Evolutionary conservation across 2,329 filamentous ascomycete species (phyloP).

Genomic region (Elsinoe fawcettii): DNA sequence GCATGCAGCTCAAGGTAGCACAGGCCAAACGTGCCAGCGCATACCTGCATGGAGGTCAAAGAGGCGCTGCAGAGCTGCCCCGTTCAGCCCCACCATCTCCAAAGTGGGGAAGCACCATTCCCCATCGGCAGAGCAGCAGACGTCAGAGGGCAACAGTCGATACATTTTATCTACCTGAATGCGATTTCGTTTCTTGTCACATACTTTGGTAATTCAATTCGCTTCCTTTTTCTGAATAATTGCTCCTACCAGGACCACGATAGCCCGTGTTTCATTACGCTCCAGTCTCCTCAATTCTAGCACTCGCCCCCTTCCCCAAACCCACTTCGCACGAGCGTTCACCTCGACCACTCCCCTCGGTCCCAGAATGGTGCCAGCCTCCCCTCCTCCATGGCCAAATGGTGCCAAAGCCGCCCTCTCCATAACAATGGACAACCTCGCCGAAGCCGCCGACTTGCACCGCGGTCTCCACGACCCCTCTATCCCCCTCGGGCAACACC

Average conservation of each 20-base stretch:
- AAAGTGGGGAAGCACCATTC: not conserved
- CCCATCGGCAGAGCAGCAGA: not conserved
- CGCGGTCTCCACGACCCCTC: slow-evolving; percentile 24
- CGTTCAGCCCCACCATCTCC: not conserved
- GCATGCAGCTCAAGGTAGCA: too few relatives aligned
- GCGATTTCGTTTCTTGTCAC: not conserved
- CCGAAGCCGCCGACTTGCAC: slow-evolving; percentile 30
- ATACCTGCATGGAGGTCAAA: too few relatives aligned
- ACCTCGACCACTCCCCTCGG: not conserved
- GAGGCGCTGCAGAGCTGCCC: too few relatives aligned
- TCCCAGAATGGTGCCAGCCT: not conserved
- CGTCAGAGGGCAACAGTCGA: not conserved
- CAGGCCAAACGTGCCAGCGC: too few relatives aligned
- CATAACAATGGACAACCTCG: slow-evolving; percentile 31
- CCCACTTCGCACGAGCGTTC: not conserved
- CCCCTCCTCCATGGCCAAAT: slow-evolving; percentile 24
- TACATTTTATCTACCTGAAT: not conserved
- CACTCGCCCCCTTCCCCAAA: too few relatives aligned
- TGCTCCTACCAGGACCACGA: not conserved
- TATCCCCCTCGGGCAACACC: slow-evolving; percentile 25
- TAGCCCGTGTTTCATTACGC: too few relatives aligned
- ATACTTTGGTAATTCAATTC: not conserved
- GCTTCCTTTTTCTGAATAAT: not conserved
- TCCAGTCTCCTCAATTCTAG: too few relatives aligned
- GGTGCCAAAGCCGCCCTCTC: slow-evolving; percentile 24